Base-by-base conservation (phyloP, 2,329 filamentous ascomycete genomes). In the Alternaria sp. region DNA sequence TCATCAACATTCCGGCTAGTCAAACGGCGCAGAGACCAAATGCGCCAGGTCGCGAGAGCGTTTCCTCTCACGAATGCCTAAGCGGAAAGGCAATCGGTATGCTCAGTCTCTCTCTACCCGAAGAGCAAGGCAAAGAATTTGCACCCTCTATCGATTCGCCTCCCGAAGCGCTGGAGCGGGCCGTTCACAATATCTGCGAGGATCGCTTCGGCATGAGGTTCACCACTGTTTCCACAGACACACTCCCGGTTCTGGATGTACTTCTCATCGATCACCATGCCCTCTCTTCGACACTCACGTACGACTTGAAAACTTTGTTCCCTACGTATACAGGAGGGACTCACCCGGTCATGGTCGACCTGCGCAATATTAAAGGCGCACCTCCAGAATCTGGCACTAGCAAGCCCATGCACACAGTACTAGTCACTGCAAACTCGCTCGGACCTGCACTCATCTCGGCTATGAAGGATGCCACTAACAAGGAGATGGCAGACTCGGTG, bases 101-200 rank as follows among this genome's bases (percentile, higher is more conserved):
- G 19, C 25, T 59, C 11, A 55, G 60, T 19, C 23, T 62, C 25
- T 44, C 53, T 51, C 47, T 21, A 19, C 21, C 21, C 23, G 21
- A 25, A 10, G 12, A 26, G 2, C n/a, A 52, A 44, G 23, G 32
- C 26, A 28, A 36, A 4, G 17, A 15, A 25, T 44, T 12, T 36
- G 19, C 21, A 13, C 26, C 47, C 40, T 58, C 17, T 30, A 46
- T 61, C 11, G 54, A 55, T 46, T 15, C 57, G 21, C 57, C 40
- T 21, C 49, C 57, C 13, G n/a, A 25, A 26, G 23, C 51, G 12
- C 61, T 63, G 4, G 45, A 57, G 23, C 51, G 32, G 19, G 60
- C 56, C 5, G 44, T 63, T 23, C 57, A 46, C 8, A 63, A 61
- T 11, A 61, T 63, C n/a, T 63, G 61, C 26, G 40, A 61, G 40